These are phyloP conservation scores for Cunninghamia lanceolata DNA, from an alignment of 75 land plant genomes.

Conservation along the genomic window DNA sequence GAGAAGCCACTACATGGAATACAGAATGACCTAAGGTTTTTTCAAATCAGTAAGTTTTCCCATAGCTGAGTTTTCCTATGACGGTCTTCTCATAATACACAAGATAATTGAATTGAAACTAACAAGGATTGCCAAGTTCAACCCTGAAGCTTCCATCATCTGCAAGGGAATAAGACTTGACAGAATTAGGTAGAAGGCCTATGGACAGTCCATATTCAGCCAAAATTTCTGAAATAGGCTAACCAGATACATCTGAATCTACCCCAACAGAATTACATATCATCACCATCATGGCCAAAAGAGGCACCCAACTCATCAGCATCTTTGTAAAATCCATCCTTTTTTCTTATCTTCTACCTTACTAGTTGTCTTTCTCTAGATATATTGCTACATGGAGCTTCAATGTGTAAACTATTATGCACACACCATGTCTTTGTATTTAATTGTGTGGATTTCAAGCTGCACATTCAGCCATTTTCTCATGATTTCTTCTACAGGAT, in stretches of 20 bases:
- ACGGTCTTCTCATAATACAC: conserved; percentile 60
- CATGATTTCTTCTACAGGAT: too few species aligned
- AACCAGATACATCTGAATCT: background rate
- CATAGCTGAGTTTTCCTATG: conserved; percentile 46
- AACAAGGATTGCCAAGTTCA: too few species aligned
- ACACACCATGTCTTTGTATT: too few species aligned
- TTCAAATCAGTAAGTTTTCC: conserved; percentile 40
- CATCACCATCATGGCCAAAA: background rate
- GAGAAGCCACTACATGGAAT: too few species aligned
- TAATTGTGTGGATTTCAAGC: too few species aligned
- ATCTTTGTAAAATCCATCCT: background rate
- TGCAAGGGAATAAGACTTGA: conserved; percentile 44
- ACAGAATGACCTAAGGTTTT: too few species aligned
- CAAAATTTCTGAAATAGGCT: conserved; percentile 49
- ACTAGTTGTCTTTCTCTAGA: too few species aligned
- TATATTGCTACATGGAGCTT: too few species aligned
- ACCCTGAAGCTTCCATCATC: conserved; percentile 57
- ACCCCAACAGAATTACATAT: background rate
- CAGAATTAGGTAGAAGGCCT: conserved; percentile 75
- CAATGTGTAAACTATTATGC: too few species aligned
- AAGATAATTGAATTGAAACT: conserved; percentile 58
- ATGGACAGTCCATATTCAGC: conserved; percentile 61
- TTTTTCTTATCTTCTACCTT: too few species aligned
- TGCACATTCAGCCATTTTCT: too few species aligned
- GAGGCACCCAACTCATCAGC: background rate